phyloP scores from a whole-genome alignment of 2,329 filamentous ascomycete genomes.

The Periconia digitata region DNA sequence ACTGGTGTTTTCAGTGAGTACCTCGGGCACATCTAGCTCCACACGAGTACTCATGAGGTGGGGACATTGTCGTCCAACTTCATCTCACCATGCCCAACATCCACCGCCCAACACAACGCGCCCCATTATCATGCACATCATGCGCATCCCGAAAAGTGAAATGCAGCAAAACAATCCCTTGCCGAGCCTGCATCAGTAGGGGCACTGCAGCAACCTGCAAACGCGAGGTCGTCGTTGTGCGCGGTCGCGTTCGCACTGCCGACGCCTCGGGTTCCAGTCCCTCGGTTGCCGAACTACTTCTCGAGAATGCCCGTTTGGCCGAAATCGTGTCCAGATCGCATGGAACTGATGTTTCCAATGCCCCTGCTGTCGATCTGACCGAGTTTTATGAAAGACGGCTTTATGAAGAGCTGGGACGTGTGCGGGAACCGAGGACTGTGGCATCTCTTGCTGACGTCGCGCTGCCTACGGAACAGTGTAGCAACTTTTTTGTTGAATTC shows the following conservation, averaged over 20 bases:
- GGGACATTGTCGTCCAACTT: no score
- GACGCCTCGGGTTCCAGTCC: conserved; percentile 7
- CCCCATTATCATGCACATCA: conserved; percentile 14
- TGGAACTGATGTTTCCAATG: neutral
- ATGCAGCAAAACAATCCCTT: conserved; percentile 13
- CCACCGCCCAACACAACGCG: conserved; percentile 10
- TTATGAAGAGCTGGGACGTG: conserved; percentile 3
- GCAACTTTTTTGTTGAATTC: conserved; percentile 7
- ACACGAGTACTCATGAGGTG: no score
- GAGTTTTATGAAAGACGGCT: conserved; percentile 15
- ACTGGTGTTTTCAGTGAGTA: no score
- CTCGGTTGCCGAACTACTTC: conserved; percentile 9
- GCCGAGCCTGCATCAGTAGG: conserved; percentile 11
- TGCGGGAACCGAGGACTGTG: conserved; percentile 8
- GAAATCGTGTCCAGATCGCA: conserved; percentile 6
- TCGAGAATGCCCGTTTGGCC: conserved; percentile 13
- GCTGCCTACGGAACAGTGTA: conserved; percentile 8
- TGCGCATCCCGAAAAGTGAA: conserved; percentile 14
- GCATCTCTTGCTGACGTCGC: conserved; percentile 3
- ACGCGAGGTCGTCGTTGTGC: conserved; percentile 13
- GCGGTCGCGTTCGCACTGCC: conserved; percentile 13
- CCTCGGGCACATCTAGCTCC: no score
- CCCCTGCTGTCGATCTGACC: conserved; percentile 8
- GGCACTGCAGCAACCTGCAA: conserved; percentile 11
- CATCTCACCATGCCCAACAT: conserved; percentile 1